A percentile compares a stretch with the other conserved stretches of the same genome.
Conservation (phyloP, 176 grass and related monocot species). For the bread wheat (Triticum aestivum) region IWGSC_CS_RefSeq_v2.1 NC_057802.1:6137222-6137721, state of each 20-base stretch:
- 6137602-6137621: neutral
- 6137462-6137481: constrained; percentile 4
- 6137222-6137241: neutral
- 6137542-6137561: too few species aligned
- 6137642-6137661: neutral
- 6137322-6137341: neutral
- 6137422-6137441: neutral
- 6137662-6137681: neutral
- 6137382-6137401: neutral
- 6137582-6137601: constrained; percentile 24
- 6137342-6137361: neutral
- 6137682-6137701: neutral
- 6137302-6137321: neutral
- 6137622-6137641: neutral
- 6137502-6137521: too few species aligned
- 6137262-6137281: neutral
- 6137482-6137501: neutral
- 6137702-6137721: neutral
- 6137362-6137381: neutral
- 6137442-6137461: neutral
- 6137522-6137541: too few species aligned
- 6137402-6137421: neutral
- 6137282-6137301: neutral
- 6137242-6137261: neutral
- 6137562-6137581: neutral